Base-by-base conservation (phyloP, 2,329 filamentous ascomycete genomes). In the Bipolaris victoriae region DNA sequence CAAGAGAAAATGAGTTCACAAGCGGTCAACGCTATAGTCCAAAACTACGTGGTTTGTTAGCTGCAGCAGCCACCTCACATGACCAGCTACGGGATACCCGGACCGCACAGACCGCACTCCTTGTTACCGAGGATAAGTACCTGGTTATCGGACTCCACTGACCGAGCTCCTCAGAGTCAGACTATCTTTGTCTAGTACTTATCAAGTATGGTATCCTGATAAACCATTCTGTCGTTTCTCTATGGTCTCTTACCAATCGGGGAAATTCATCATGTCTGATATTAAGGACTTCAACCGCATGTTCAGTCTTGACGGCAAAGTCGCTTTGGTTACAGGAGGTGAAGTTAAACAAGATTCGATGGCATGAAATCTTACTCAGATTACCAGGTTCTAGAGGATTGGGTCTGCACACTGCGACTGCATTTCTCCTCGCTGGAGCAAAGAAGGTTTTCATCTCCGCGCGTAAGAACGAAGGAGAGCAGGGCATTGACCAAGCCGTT, bases 391-490 rank as follows among this genome's bases (percentile, higher is more conserved):
- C 76, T 2, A 67, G 76, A 65, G 76, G 76, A 1, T 65, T 78
- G 18, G 76, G 76, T 15, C 70, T 78, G 10, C 73, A 77, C 39
- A 68, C 76, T 7, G 76, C 76, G 6, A 76, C 75, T 2, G 76
- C 72, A 0, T 77, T 79, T 44, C 71, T 78, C 7, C 69, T 75
- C 26, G 77, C 77, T 11, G 77, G 77, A 10, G 75, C 74, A n/a
- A 70, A 66, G 29, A 76, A 68, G 39, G 77, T 79, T 50, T 68
- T 78, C 58, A 71, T 78, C 31, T 75, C 72, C 0, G 73, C 77
- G 3, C 71, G 77, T 13, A 78, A 77, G 58, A 71, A 71, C 22
- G 69, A 68, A 22, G 78, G 76, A 18, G 62, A 63, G 16, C 68
- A 77, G 41, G 75, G 75, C 49, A 76, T 78, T 37, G 68, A 77